Base-by-base conservation (phyloP, 768 basidiomycete genomes). In the Kwoniella heveanensis region DNA sequence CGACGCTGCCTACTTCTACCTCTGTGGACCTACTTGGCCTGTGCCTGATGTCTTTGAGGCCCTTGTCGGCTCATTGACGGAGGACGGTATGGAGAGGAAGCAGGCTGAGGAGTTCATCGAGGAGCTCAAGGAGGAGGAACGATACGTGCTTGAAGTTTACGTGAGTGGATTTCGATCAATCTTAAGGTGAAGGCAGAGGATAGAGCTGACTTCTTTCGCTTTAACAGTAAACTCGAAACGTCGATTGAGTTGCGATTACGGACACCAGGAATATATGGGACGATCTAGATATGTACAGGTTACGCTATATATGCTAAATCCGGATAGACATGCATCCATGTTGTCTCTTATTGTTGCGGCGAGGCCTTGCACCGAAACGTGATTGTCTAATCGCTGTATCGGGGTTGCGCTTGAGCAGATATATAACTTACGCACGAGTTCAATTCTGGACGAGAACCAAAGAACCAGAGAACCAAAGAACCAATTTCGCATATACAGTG, bases 11-110 rank as follows among this genome's bases (percentile, higher is more conserved):
- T 85, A 88, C 65, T 99, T 99, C 83, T 98, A 97, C 81, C 84
- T 99, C 49, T 97, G 96, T 79, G 95, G 95, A 26, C 96, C 95
- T 37, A 98, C 95, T 26, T 96, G 94, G 95, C 96, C 96, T n/a
- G 95, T 98, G 22, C 93, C 96, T 1, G 96, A 98, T 74, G 92
- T 99, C 5, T 95, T 90, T 73, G 89, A 95, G 80, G 91, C 96
- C 0, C 83, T 99, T 53, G 88, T 94, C 22, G 86, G 86, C 21
- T 90, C 92, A 1, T 82, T 97, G 66, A 85, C 85, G 26, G 86
- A 87, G 76, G 87, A 88, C 73, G 87, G 88, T 64, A 82, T 86
- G 77, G 84, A 86, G 13, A 81, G 83, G 49, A 83, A 85, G 59
- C 78, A 83, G 37, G 96, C 95, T 1, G 90, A 88, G 39, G 85